Evolutionary conservation across 768 basidiomycete genomes (phyloP).

Genomic region (Wakefieldia striispora): DNA sequence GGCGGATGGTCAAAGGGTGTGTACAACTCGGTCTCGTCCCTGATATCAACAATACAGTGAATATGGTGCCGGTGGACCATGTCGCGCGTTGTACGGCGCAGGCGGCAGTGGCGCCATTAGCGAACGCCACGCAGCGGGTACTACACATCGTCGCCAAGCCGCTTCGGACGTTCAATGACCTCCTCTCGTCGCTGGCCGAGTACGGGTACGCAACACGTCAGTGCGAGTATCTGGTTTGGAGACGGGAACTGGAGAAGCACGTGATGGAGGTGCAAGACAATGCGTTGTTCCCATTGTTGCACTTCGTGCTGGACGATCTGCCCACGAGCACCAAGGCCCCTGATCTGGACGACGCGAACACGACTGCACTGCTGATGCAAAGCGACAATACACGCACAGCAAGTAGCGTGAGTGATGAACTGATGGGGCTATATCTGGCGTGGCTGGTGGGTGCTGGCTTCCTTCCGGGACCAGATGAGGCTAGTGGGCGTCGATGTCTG

Average conservation of each 20-base stretch:
- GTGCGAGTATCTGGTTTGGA: conserved; percentile 91
- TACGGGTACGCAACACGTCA: conserved; percentile 80
- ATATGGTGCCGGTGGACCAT: conserved; percentile 97
- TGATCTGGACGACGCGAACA: conserved; percentile 85
- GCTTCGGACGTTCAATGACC: conserved; percentile 83
- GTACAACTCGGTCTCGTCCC: conserved; percentile 95
- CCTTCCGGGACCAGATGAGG: conserved; percentile 53
- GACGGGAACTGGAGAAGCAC: conserved; percentile 89
- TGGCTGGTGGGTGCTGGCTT: conserved; percentile 90
- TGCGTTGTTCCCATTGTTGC: conserved; percentile 93
- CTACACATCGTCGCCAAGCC: conserved; percentile 87
- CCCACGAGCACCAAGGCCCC: conserved; percentile 96
- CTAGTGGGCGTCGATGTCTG: conserved; percentile 41
- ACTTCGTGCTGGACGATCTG: conserved; percentile 96
- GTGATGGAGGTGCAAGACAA: conserved; percentile 95
- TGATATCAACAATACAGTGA: conserved; percentile 97
- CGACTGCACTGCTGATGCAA: conserved; percentile 52
- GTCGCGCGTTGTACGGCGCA: conserved; percentile 81
- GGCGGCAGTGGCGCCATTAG: conserved; percentile 63
- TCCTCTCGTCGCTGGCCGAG: conserved; percentile 66
- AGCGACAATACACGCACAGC: conserved; percentile 36
- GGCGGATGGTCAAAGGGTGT: conserved; percentile 98
- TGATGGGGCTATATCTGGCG: conserved; percentile 86
- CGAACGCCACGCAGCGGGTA: conserved; percentile 50
- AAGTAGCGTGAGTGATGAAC: conserved; percentile 66